These are phyloP conservation scores for Arxiozyma heterogenica DNA, from an alignment of 1,139 yeast species.

Conservation along the genomic window DNA sequence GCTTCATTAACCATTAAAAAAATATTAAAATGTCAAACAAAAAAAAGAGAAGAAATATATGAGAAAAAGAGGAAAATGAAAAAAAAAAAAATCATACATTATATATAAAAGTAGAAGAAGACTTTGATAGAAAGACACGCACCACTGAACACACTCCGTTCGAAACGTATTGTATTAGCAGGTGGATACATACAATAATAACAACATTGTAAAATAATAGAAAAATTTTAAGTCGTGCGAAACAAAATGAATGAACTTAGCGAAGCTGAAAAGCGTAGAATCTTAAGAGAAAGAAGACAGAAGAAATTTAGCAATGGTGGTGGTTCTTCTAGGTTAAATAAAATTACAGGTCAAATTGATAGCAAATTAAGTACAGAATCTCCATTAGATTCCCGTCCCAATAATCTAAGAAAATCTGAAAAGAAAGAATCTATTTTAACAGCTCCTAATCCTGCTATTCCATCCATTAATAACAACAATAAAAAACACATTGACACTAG, in stretches of 20 bases:
- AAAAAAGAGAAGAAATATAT: neutral
- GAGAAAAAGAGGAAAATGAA: neutral
- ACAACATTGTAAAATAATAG: too few relatives aligned
- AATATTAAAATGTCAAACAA: neutral
- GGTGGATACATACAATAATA: neutral
- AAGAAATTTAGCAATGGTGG: constrained; percentile 57
- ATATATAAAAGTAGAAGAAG: neutral
- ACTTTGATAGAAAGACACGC: neutral
- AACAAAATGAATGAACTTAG: constrained; percentile 30
- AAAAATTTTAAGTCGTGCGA: neutral
- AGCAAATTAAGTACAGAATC: constrained; percentile 32
- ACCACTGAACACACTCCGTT: neutral
- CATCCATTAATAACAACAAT: neutral
- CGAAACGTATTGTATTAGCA: neutral
- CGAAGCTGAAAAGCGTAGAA: constrained; percentile 55
- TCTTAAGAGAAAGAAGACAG: constrained; percentile 60
- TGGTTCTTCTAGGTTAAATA: constrained; percentile 48
- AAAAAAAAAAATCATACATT: neutral
- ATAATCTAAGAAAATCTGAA: neutral
- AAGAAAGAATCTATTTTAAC: neutral
- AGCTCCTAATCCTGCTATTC: neutral
- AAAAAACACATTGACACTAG: constrained; percentile 6
- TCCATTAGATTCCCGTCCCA: constrained; percentile 22
- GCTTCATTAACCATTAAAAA: neutral
- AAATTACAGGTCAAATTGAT: constrained; percentile 37